phyloP scores from a whole-genome alignment of 495 filamentous ascomycete species.

The Parathielavia appendiculata region DNA sequence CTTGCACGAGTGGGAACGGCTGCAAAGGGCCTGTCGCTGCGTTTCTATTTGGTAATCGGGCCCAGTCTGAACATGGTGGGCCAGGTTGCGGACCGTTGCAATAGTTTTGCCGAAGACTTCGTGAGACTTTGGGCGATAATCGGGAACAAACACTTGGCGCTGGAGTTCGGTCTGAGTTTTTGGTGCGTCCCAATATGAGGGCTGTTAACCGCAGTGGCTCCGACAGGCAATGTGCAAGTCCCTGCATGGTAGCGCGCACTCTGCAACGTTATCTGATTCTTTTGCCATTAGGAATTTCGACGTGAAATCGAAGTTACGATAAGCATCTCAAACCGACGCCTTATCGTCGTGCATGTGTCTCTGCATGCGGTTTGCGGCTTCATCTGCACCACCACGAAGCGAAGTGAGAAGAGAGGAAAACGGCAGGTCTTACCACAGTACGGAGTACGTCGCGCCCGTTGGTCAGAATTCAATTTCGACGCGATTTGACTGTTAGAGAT shows the following conservation, averaged over 20 bases:
- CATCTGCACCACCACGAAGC: conserved; percentile 5
- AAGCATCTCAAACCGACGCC: conserved; percentile 22
- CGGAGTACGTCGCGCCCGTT: neutral
- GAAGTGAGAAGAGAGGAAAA: neutral
- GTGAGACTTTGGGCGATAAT: neutral
- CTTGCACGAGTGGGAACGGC: conserved; percentile 33
- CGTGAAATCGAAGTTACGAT: conserved; percentile 31
- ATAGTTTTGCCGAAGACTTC: neutral
- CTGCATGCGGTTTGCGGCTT: conserved; percentile 6
- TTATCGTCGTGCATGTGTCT: conserved; percentile 24
- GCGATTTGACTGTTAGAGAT: neutral
- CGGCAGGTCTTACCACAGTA: neutral
- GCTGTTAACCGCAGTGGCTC: conserved; percentile 18
- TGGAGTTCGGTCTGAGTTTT: neutral
- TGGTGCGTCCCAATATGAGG: no score
- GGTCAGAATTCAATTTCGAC: neutral
- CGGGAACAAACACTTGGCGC: conserved; percentile 3
- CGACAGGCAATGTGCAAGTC: conserved; percentile 3
- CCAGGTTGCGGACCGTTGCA: neutral
- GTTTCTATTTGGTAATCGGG: conserved; percentile 49
- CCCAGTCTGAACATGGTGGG: conserved; percentile 6
- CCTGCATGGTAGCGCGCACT: conserved; percentile 20
- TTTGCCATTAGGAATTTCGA: conserved; percentile 40
- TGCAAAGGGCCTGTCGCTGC: conserved; percentile 18
- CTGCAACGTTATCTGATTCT: conserved; percentile 24